Evolutionary conservation across 169 alveolate species (phyloP).

Genomic region (Cryptosporidium viatorum): DNA sequence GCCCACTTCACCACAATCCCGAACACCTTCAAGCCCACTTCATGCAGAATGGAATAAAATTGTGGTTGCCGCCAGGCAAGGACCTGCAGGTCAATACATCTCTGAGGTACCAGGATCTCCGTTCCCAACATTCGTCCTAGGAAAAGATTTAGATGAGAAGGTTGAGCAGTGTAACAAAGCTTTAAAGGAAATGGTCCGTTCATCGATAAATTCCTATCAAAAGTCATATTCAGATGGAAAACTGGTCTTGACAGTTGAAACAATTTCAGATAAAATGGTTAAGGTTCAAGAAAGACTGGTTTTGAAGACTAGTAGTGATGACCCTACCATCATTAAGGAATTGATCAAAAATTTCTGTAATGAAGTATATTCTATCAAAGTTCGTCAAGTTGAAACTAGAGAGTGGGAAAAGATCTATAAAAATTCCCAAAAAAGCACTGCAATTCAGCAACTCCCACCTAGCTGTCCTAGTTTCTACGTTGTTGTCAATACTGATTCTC

Average conservation of each 20-base stretch:
- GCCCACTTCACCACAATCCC: not conserved
- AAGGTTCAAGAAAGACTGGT: constrained; percentile 1
- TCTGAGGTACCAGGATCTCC: constrained; percentile 34
- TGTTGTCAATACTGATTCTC: not conserved
- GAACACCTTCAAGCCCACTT: not conserved
- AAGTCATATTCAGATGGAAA: not conserved
- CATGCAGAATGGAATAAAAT: constrained; percentile 2
- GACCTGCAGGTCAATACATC: constrained; percentile 9
- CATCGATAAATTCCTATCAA: not conserved
- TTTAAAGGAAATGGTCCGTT: constrained; percentile 21
- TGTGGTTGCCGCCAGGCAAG: not conserved
- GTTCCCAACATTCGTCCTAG: constrained; percentile 17
- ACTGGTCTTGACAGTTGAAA: not conserved
- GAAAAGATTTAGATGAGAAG: constrained; percentile 15
- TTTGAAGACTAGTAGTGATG: not conserved
- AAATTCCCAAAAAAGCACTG: not conserved
- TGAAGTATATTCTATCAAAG: not conserved
- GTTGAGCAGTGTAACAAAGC: constrained; percentile 20
- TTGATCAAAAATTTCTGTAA: constrained; percentile 14
- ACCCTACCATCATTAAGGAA: not conserved
- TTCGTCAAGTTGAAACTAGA: not conserved
- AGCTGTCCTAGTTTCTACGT: not conserved
- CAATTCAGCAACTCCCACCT: not conserved
- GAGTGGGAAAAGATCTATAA: constrained; percentile 26
- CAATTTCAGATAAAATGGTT: not conserved